These are phyloP conservation scores for Suillus plorans DNA, from an alignment of 768 basidiomycete species.

Conservation along the genomic window DNA sequence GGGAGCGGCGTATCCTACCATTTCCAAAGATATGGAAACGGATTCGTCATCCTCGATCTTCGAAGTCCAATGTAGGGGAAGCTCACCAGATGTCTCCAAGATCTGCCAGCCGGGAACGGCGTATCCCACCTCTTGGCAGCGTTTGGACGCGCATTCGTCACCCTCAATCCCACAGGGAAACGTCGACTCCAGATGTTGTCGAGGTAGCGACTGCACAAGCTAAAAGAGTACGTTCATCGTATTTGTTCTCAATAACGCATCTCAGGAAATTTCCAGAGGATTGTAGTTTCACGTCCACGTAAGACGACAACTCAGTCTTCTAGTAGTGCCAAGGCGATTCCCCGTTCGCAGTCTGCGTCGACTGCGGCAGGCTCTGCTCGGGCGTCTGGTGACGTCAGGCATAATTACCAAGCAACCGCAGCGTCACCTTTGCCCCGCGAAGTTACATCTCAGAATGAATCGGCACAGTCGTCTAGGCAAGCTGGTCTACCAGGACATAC, in stretches of 20 bases:
- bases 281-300: not conserved
- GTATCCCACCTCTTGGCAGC: not conserved
- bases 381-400: no score
- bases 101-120: not conserved
- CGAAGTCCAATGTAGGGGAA: not conserved
- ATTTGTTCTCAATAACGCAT: no score
- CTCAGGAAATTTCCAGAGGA: not conserved
- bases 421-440: not conserved
- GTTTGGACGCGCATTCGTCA: not conserved
- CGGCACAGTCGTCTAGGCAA: not conserved
- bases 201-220: not conserved
- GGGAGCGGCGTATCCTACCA: not conserved
- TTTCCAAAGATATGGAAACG: not conserved
- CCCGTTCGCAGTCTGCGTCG: not conserved
- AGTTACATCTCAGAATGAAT: not conserved
- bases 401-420: no score
- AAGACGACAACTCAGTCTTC: not conserved
- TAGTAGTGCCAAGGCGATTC: not conserved
- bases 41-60: not conserved
- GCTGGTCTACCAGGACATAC: not conserved
- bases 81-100: not conserved
- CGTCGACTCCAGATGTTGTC: not conserved
- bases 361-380: not conserved
- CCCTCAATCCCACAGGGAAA: not conserved
- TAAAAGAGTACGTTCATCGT: not conserved